phyloP scores from a whole-genome alignment of 176 grass and related monocot genomes.

The Cymbopogon citratus region DNA sequence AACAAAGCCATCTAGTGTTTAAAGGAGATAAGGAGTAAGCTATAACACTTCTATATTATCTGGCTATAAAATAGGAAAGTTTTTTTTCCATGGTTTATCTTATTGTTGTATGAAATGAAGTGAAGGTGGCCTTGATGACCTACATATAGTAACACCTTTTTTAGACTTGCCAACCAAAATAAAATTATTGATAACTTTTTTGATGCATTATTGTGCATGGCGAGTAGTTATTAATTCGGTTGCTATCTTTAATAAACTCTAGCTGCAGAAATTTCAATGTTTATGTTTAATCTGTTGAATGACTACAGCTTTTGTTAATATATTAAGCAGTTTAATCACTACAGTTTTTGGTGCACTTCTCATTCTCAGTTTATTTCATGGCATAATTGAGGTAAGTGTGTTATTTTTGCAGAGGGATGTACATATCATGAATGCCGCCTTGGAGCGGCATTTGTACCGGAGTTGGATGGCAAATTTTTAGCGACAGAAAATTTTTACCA shows the following conservation, averaged over 20 bases:
- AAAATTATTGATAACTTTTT: no score
- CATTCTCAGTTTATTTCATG: constrained; percentile 8
- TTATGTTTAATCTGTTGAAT: neutral
- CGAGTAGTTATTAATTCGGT: neutral
- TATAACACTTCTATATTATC: no score
- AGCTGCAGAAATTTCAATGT: neutral
- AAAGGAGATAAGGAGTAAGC: neutral
- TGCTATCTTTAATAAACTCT: neutral
- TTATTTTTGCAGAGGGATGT: constrained; percentile 59
- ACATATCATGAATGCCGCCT: constrained; percentile 53
- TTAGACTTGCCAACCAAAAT: no score
- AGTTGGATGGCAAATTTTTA: constrained; percentile 64
- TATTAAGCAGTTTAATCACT: neutral
- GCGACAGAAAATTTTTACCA: constrained; percentile 96
- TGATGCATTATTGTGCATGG: no score
- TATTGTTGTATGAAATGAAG: neutral
- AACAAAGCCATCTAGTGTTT: neutral
- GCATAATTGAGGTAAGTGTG: constrained; percentile 5
- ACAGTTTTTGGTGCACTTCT: neutral
- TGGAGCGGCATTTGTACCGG: constrained; percentile 63
- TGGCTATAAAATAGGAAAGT: no score
- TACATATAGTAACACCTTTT: no score
- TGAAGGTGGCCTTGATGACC: neutral
- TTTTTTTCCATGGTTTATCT: no score
- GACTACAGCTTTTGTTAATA: neutral